Evolutionary conservation across 805 yeast genomes (phyloP), one percentile per base, ranked within the genome.

Genomic region (Blastobotrys peoriensis): DNA sequence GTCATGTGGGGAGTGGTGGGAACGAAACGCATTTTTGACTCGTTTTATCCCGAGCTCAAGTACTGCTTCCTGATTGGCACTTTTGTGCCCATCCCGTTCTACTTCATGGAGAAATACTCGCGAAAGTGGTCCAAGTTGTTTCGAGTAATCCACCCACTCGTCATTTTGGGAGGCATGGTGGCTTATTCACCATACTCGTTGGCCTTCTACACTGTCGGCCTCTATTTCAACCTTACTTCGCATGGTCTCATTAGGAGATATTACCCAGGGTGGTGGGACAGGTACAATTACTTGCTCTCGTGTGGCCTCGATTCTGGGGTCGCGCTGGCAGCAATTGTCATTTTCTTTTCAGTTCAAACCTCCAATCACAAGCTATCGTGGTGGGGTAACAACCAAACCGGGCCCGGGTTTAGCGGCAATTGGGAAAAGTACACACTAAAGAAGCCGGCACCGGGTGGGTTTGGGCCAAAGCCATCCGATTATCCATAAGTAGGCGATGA

Each of bases 261-360:
- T 45, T 74, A 70, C 52, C 57, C 69, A 3, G 55, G 61, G 18
- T 74, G 78, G 78, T 74, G 78, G 78, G 74, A 71, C 45, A 72
- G 71, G 57, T 74, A 74, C 58, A 72, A 73, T 53, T 74, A 74
- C 52, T 64, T 74, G 16, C 59, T 74, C 43, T 69, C 72, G 36
- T 67, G 74, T 46, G 76, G 74, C 1, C 57, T 73, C 9, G 70
- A 73, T 5, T 74, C 75, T 2, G 79, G 78, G 1, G 69, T 69
- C 16, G 77, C 77, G 8, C 42, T 35, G 27, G 13, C 15, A 23
- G 17, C 18, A 34, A 34, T 10, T 13, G 37, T 34, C n/a, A 19
- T 34, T 19, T 74, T 74, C 57, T 69, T 71, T 53, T 60, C 69
- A 0, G 68, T 68, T 2, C 68, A 62, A 44, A 66, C 60, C 44